Conservation (phyloP, 768 basidiomycete species). For the Tylopilus vinaceipallidus region DNA sequence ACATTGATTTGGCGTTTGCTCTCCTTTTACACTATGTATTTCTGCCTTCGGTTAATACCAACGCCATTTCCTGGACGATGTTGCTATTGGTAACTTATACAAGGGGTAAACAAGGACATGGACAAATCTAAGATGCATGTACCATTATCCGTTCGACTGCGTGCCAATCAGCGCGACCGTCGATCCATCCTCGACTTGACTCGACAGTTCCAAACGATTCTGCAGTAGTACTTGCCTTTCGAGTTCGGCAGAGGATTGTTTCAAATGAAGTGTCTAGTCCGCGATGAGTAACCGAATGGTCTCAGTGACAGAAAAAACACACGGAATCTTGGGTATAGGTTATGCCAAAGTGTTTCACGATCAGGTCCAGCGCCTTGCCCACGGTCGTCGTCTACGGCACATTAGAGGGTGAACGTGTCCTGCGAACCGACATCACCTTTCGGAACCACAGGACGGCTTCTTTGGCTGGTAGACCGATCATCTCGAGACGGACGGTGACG, state of each 20-base stretch:
- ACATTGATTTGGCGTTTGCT: constrained; percentile 8
- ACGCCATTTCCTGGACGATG: neutral
- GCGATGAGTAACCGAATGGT: constrained; percentile 18
- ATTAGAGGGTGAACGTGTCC: constrained; percentile 2
- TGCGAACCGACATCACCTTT: constrained; percentile 46
- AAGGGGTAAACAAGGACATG: neutral
- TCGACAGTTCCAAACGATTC: constrained; percentile 48
- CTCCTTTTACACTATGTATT: constrained; percentile 22
- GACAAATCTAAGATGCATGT: neutral
- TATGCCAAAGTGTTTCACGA: constrained; percentile 29
- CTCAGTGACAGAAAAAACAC: neutral
- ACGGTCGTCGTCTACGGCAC: constrained; percentile 46
- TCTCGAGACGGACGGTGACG: constrained; percentile 41
- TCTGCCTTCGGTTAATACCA: constrained; percentile 18
- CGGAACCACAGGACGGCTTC: constrained; percentile 66
- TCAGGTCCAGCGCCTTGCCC: constrained; percentile 63
- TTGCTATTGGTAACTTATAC: constrained; percentile 1
- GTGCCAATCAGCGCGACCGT: constrained; percentile 18
- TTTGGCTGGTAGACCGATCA: constrained; percentile 24
- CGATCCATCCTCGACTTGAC: constrained; percentile 56
- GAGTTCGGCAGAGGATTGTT: constrained; percentile 25
- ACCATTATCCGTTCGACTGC: neutral
- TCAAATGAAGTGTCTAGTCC: constrained; percentile 44
- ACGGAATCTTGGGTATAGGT: constrained; percentile 13
- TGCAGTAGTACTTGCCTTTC: constrained; percentile 34